Evolutionary conservation across 1,284 basidiomycete genomes (phyloP).

Genomic region (Microbotryum saponariae): DNA sequence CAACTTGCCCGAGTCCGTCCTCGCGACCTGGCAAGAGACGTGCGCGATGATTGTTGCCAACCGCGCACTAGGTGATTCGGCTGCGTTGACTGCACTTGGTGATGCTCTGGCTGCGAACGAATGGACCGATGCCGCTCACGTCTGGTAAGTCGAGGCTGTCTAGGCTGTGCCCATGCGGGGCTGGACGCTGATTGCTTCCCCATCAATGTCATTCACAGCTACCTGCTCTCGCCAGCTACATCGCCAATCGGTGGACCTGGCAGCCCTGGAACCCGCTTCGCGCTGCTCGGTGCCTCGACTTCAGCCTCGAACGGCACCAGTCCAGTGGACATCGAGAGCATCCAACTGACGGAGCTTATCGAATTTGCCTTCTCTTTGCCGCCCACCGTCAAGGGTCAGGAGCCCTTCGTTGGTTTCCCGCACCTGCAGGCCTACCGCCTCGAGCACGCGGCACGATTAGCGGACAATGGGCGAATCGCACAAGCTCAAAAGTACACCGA

Average conservation of each 20-base stretch:
- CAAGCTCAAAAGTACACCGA: constrained; percentile 73
- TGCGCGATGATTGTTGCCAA: constrained; percentile 75
- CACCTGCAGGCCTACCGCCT: constrained; percentile 86
- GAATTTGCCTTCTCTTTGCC: constrained; percentile 83
- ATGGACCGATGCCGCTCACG: constrained; percentile 79
- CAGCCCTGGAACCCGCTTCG: constrained; percentile 27
- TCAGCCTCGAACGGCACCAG: constrained; percentile 54
- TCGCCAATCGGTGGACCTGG: constrained; percentile 55
- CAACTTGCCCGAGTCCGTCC: constrained; percentile 52
- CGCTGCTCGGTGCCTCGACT: constrained; percentile 24
- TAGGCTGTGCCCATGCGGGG: background rate
- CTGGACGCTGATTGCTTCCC: background rate
- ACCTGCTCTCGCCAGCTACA: constrained; percentile 76
- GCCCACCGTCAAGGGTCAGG: constrained; percentile 64
- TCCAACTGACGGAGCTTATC: constrained; percentile 82
- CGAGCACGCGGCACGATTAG: constrained; percentile 65
- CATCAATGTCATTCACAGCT: constrained; percentile 49
- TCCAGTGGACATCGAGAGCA: constrained; percentile 63
- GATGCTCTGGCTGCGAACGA: constrained; percentile 67
- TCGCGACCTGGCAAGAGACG: constrained; percentile 77
- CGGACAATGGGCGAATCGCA: constrained; percentile 43
- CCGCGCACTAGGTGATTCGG: constrained; percentile 51
- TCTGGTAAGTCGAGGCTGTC: constrained; percentile 54
- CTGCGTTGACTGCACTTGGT: constrained; percentile 78
- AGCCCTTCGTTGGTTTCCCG: constrained; percentile 70